Evolutionary conservation across 2,329 filamentous ascomycete species (phyloP), one percentile per base, ranked within the genome.

Genomic region (Ustilaginoidea virens): DNA sequence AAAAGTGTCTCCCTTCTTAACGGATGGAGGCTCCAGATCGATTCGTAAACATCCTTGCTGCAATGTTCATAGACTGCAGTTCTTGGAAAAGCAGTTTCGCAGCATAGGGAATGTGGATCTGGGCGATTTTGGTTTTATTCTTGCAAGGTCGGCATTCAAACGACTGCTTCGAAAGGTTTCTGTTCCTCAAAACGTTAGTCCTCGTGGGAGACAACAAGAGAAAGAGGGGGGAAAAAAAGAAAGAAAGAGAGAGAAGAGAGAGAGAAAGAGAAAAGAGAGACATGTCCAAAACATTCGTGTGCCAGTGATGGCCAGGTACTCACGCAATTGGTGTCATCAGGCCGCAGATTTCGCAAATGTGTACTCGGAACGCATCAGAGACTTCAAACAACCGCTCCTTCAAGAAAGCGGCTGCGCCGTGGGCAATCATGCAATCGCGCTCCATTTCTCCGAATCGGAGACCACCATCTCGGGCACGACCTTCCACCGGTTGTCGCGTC

Each of bases 361-460:
- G 90, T 34, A 98, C 90, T 54, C 86, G 71, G 69, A 96, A 98
- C 21, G 90, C 87, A 61, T 98, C 90, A 30, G 83, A 93, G 28
- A 98, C 90, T 52, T 96, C 87, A 47, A 98, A 94, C 33, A 98
- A 60, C 46, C 90, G 74, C 64, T 98, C 90, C 61, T 98, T 98
- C 49, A 98, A 60, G 69, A 98, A 98, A 2, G 86, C 79, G 31
- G 83, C 87, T 4, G 92, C 90, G 51, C 90, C 90, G 53, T 98
- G 92, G n/a, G 92, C 85, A 63, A 98, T 98, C 90, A 98, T 98
- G 55, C 90, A 98, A 72, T 98, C 92, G 62, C 92, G 87, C 60
- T 98, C 92, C 90, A 98, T 98, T 66, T 98, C 90, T 75, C 90
- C 90, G 73, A 98, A 98, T 51, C 92, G 87, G 25, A 98, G 69